Conservation (phyloP, 2,329 filamentous ascomycete genomes). For the Microdochium nivale region DNA sequence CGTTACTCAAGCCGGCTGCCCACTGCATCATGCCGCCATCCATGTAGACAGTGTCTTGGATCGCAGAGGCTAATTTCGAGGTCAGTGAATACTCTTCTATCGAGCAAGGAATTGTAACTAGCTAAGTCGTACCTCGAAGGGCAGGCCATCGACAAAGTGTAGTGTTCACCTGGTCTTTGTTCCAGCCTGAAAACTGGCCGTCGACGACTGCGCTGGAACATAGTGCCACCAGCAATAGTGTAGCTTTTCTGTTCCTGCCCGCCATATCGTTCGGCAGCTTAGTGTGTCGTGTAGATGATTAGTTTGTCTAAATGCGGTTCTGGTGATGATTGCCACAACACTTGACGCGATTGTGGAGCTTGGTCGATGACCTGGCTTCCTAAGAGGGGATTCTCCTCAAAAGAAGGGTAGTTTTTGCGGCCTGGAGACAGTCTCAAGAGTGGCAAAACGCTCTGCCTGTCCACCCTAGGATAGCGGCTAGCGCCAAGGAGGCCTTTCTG, state of each 20-base stretch:
- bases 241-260: constrained; percentile 8
- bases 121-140: constrained; percentile 22
- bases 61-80: constrained; percentile 42
- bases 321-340: too few relatives aligned
- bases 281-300: background rate
- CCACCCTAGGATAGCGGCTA: too few relatives aligned
- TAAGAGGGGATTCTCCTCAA: too few relatives aligned
- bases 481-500: too few relatives aligned
- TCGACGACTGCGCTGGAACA: constrained; percentile 17
- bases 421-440: too few relatives aligned
- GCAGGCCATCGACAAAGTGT: constrained; percentile 50
- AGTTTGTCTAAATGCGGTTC: too few relatives aligned
- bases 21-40: constrained; percentile 54
- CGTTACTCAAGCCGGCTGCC: constrained; percentile 39
- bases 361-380: too few relatives aligned
- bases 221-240: constrained; percentile 16
- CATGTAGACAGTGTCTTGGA: constrained; percentile 56
- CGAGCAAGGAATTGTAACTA: background rate
- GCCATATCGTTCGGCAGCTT: background rate
- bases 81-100: constrained; percentile 16
- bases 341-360: too few relatives aligned
- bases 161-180: constrained; percentile 41
- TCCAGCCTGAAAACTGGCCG: constrained; percentile 41
- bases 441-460: too few relatives aligned
- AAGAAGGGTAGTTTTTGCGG: too few relatives aligned